A percentile compares a stretch with the other conserved stretches of the same genome.
These are phyloP conservation scores for Thelonectria blattea DNA, from an alignment of 2,329 filamentous ascomycete genomes.

Conservation along the genomic window DNA sequence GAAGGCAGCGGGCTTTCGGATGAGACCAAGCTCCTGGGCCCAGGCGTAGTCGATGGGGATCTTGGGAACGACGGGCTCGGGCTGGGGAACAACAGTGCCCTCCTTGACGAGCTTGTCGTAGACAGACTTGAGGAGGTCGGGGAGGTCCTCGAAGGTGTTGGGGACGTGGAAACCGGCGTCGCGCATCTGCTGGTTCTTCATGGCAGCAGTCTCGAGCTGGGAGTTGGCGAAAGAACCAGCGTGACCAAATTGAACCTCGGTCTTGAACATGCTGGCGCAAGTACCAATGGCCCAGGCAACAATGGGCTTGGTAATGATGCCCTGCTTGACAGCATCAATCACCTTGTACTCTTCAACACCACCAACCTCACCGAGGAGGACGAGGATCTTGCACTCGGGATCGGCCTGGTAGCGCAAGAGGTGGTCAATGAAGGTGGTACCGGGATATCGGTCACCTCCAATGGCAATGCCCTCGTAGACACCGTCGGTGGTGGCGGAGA, in stretches of 20 bases:
- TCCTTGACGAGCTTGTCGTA: slow-evolving; percentile 88
- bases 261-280: slow-evolving; percentile 99
- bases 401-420: slow-evolving; percentile 95
- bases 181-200: slow-evolving; percentile 97
- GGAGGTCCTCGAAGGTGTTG: slow-evolving; percentile 96
- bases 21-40: slow-evolving; percentile 98
- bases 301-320: slow-evolving; percentile 96
- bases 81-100: slow-evolving; percentile 82
- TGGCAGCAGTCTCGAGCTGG: slow-evolving; percentile 93
- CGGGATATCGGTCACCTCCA: slow-evolving; percentile 97
- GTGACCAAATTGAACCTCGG: slow-evolving; percentile 99
- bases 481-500: slow-evolving; percentile 94
- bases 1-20: slow-evolving; percentile 99
- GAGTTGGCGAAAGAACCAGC: slow-evolving; percentile 99
- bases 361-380: slow-evolving; percentile 97
- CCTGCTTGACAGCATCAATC: slow-evolving; percentile 95
- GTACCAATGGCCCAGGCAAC: slow-evolving; percentile 99
- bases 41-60: slow-evolving; percentile 99
- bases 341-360: slow-evolving; percentile 99
- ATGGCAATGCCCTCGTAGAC: slow-evolving; percentile 99
- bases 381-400: slow-evolving; percentile 95
- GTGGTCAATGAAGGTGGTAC: slow-evolving; percentile 99
- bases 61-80: slow-evolving; percentile 95
- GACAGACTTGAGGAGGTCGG: slow-evolving; percentile 74
- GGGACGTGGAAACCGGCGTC: slow-evolving; percentile 95